phyloP scores from a whole-genome alignment of 176 grass and related monocot species.

The Puccinellia tenuiflora region DNA sequence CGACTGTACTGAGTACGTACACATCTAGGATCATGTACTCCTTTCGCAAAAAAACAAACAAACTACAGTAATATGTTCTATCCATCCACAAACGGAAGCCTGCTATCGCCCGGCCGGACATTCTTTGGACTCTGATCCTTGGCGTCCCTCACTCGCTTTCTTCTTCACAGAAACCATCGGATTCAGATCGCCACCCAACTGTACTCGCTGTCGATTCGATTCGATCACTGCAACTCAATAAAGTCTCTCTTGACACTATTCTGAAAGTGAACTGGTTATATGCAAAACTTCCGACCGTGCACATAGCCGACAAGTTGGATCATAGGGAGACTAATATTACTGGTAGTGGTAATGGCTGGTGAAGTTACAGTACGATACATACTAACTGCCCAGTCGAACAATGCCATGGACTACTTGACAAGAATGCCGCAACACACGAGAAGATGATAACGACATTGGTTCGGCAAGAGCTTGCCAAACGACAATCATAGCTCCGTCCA shows the following conservation, averaged over 20 bases:
- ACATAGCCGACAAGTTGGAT: conserved; percentile 9
- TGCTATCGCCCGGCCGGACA: neutral
- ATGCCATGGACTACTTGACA: too few relatives aligned
- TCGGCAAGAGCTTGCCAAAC: too few relatives aligned
- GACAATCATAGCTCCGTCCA: too few relatives aligned
- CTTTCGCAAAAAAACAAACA: too few relatives aligned
- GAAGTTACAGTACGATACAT: neutral
- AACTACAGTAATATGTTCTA: too few relatives aligned
- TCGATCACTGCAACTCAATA: neutral
- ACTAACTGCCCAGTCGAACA: too few relatives aligned
- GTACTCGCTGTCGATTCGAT: neutral
- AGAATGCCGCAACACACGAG: too few relatives aligned
- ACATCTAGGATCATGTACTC: too few relatives aligned
- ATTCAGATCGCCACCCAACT: neutral
- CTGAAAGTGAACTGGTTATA: neutral
- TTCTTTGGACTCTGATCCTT: conserved; percentile 6
- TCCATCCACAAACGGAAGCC: too few relatives aligned
- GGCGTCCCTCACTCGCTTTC: neutral
- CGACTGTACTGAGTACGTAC: too few relatives aligned
- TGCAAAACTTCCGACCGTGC: neutral
- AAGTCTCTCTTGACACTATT: neutral
- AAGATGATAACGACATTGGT: too few relatives aligned
- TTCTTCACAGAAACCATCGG: neutral
- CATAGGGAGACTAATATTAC: neutral
- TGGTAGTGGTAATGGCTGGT: neutral